Percentiles rank a stretch among this genome's conserved stretches.
Evolutionary conservation across 176 grass and related monocot genomes (phyloP).

Genomic region (Triticum urartu): DNA sequence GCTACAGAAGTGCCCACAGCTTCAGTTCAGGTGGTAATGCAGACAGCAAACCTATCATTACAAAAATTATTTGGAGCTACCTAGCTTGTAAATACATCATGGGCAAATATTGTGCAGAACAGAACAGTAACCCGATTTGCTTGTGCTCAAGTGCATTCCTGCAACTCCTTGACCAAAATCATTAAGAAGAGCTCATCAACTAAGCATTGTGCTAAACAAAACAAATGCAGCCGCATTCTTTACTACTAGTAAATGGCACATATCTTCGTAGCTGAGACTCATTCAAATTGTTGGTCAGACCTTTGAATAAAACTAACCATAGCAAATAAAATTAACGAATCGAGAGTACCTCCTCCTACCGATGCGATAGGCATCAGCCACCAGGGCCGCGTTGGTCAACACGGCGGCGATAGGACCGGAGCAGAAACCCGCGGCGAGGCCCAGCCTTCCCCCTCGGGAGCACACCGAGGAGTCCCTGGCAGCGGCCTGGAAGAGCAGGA

Average conservation of each 20-base stretch:
- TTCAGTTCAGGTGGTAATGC: neutral
- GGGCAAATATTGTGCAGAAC: neutral
- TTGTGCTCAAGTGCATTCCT: neutral
- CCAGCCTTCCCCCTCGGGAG: neutral
- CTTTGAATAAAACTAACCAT: neutral
- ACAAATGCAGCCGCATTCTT: neutral
- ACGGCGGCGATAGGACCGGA: too few relatives aligned
- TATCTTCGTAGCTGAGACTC: neutral
- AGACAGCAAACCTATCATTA: neutral
- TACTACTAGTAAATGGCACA: neutral
- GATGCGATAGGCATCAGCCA: neutral
- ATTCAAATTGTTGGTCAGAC: neutral
- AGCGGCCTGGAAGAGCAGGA: neutral
- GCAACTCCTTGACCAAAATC: neutral
- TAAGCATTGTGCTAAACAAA: neutral
- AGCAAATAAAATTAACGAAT: neutral
- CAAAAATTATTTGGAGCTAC: neutral
- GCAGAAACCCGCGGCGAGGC: neutral
- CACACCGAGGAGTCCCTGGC: neutral
- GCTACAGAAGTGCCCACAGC: neutral
- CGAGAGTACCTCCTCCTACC: conserved; percentile 19
- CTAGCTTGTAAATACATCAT: neutral
- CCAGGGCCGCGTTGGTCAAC: neutral
- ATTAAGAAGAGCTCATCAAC: neutral
- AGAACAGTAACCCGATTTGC: neutral